Base-by-base conservation (phyloP, 495 filamentous ascomycete genomes). In the Cudoniella acicularis region DNA sequence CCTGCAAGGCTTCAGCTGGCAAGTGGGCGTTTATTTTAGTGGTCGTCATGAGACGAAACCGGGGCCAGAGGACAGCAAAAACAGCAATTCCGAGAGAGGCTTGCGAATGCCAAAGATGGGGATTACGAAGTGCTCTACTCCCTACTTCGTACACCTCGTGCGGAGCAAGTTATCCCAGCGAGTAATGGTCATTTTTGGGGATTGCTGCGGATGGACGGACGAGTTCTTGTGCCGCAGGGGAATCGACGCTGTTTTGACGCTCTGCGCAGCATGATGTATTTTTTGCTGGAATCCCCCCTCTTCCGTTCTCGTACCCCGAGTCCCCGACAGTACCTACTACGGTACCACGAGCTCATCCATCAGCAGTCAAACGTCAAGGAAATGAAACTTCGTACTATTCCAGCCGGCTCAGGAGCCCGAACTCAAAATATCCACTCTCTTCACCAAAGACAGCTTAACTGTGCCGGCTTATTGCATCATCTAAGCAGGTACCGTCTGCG, bases 391-490 rank as follows among this genome's bases (percentile, higher is more conserved):
- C 25, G 54, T 49, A 16, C 13, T 36, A 4, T 36, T 36, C 30
- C 30, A 36, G 30, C 30, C 30, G 25, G n/a, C 27, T 42, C 3
- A 30, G 18, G 47, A 26, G 23, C 41, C 49, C 52, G 45, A 49
- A 49, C 42, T 55, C 18, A 60, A 49, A 53, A 55, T 45, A 10
- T 30, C 2, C 13, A 9, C 55, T 1, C 27, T 17, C 40, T 43
- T 40, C 54, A 16, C 16, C 23, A 56, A 46, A 21, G 36, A 55
- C 51, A 42, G 18, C 18, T 53, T n/a, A n/a, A n/a, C 13, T 36
- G 20, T 36, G 18, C 58, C 58, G 58, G 50, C 41, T 54, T 49
- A 56, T 61, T 61, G 59, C 59, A 61, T 56, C 59, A 54, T 56
- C 27, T 46, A 61, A 46, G 52, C 43, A 56, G 46, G 52, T 56